Conservation (phyloP, 2,329 filamentous ascomycete genomes). For the Colletotrichum australisinense region DNA sequence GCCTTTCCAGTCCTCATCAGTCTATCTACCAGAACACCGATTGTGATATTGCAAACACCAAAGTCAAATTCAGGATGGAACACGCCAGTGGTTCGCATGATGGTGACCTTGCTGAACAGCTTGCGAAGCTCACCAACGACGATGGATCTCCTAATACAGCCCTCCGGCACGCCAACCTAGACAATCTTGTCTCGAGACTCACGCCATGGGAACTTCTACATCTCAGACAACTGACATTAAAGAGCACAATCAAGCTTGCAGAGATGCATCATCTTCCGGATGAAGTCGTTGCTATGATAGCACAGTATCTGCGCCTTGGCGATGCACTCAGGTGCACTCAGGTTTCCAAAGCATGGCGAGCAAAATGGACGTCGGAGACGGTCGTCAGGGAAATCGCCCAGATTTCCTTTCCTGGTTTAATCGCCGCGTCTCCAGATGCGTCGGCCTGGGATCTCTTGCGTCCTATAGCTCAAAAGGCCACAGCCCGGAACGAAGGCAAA, state of each 20-base stretch:
- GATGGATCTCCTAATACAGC: background rate
- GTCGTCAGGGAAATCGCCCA: background rate
- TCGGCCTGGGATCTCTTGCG: background rate
- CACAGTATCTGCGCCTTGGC: background rate
- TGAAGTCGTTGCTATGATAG: conserved; percentile 18
- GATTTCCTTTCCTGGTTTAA: conserved; percentile 4
- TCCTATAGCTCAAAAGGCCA: background rate
- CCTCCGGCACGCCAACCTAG: conserved; percentile 9
- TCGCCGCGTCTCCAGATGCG: background rate
- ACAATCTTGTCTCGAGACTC: conserved; percentile 16
- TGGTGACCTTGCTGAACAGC: background rate
- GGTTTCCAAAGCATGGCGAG: conserved; percentile 28
- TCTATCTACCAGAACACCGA: too few species aligned
- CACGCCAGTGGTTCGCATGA: background rate
- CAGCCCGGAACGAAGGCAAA: background rate
- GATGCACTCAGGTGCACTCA: conserved; percentile 13
- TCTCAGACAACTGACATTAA: background rate
- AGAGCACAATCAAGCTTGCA: background rate
- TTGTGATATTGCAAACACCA: too few species aligned
- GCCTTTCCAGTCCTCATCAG: too few species aligned
- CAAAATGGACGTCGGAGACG: background rate
- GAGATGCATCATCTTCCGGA: conserved; percentile 17
- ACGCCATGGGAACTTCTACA: conserved; percentile 28
- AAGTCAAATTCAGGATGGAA: background rate
- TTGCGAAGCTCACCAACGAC: background rate